Conservation (phyloP, 352 stramenopile genomes). For the Peronospora destructor region DNA sequence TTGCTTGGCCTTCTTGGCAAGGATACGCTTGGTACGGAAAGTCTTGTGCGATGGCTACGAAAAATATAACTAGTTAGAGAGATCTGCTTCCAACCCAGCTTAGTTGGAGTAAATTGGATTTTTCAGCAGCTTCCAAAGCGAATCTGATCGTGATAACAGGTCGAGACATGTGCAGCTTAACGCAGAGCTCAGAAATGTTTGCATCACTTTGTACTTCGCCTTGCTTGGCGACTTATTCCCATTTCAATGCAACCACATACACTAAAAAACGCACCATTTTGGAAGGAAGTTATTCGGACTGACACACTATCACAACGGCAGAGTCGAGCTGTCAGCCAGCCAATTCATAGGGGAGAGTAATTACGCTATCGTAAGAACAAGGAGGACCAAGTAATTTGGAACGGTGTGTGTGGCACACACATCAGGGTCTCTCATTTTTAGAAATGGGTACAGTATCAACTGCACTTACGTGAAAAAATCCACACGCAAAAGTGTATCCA, state of each 20-base stretch:
- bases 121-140: not conserved
- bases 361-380: constrained; percentile 8
- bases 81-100: not conserved
- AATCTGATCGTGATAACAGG: constrained; percentile 3
- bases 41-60: constrained; percentile 98
- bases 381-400: no score
- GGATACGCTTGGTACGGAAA: constrained; percentile 98
- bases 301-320: constrained; percentile 14
- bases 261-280: constrained; percentile 31
- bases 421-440: no score
- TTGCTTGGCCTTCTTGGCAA: constrained; percentile 99
- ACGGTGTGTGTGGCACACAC: no score
- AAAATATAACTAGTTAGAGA: constrained; percentile 13
- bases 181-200: not conserved
- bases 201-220: not conserved
- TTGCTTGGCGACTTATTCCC: not conserved
- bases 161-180: not conserved
- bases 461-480: not conserved
- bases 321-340: constrained; percentile 22
- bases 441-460: no score
- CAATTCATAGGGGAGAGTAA: constrained; percentile 14
- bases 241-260: not conserved
- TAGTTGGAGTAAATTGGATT: not conserved
- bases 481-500: constrained; percentile 11
- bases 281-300: constrained; percentile 38